A percentile compares a stretch with the other conserved stretches of the same genome.
These are phyloP conservation scores for Syzygium aqueum DNA, from an alignment of 345 rosid species.

Conservation along the genomic window DNA sequence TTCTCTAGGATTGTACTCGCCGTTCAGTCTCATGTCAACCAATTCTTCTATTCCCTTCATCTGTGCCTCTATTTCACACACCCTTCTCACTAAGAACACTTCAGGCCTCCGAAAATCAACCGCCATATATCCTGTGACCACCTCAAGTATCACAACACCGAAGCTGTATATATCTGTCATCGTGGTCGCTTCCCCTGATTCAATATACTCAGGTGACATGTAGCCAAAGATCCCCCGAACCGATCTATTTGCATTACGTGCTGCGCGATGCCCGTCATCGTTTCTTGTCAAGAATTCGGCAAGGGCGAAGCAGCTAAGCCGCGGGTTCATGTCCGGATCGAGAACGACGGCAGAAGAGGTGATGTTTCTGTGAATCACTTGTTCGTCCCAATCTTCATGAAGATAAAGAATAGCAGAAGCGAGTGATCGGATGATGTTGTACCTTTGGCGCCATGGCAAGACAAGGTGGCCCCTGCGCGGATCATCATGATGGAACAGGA, in stretches of 20 bases:
- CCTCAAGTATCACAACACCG: conserved; percentile 81
- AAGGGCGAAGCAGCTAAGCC: conserved; percentile 80
- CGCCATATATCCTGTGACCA: conserved; percentile 79
- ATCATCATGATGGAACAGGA: conserved; percentile 48
- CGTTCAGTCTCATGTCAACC: conserved; percentile 45
- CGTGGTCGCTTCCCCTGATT: conserved; percentile 78
- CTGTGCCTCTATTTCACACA: conserved; percentile 40
- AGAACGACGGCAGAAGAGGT: conserved; percentile 73
- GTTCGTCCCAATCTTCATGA: conserved; percentile 96
- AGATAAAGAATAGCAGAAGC: conserved; percentile 82
- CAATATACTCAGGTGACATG: conserved; percentile 90
- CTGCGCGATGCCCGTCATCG: conserved; percentile 62
- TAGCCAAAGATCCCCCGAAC: conserved; percentile 92
- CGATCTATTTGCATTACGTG: conserved; percentile 27
- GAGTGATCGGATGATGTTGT: conserved; percentile 62
- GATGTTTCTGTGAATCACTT: conserved; percentile 82
- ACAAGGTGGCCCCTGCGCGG: conserved; percentile 15
- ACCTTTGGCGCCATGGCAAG: conserved; percentile 60
- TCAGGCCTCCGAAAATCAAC: conserved; percentile 78
- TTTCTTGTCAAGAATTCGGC: conserved; percentile 89
- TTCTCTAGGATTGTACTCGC: conserved; percentile 36
- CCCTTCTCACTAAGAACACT: conserved; percentile 52
- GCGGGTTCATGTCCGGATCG: conserved; percentile 72
- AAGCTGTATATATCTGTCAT: conserved; percentile 85
- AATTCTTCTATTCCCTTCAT: conserved; percentile 38